Conservation (phyloP, 2,329 filamentous ascomycete genomes). For the Diaporthe citriasiana region DNA sequence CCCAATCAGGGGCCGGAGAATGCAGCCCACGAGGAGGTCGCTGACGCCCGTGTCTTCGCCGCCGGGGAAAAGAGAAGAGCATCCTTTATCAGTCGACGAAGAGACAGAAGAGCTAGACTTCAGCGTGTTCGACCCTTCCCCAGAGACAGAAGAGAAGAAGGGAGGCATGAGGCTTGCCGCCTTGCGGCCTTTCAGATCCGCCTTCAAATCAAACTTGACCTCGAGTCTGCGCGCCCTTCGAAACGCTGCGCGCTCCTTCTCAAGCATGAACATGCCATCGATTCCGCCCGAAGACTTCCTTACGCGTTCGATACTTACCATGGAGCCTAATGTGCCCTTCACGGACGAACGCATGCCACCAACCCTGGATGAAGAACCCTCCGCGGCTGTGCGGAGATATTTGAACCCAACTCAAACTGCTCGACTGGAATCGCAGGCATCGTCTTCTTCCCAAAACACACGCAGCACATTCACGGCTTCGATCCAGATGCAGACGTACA, state of each 20-base stretch:
- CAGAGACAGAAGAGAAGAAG: slow-evolving; percentile 50
- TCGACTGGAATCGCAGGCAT: slow-evolving; percentile 58
- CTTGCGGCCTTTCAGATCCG: slow-evolving; percentile 66
- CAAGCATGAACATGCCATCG: slow-evolving; percentile 72
- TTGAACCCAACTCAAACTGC: slow-evolving; percentile 73
- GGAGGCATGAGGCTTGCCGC: slow-evolving; percentile 45
- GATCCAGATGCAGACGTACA: slow-evolving; percentile 81
- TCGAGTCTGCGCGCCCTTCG: slow-evolving; percentile 75
- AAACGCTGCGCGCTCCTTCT: slow-evolving; percentile 75
- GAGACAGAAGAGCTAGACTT: slow-evolving; percentile 64
- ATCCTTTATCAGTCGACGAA: slow-evolving; percentile 61
- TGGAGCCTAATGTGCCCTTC: slow-evolving; percentile 76
- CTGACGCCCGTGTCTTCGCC: slow-evolving; percentile 70
- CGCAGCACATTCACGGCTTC: slow-evolving; percentile 70
- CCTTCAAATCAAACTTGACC: slow-evolving; percentile 78
- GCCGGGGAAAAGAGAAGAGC: slow-evolving; percentile 64
- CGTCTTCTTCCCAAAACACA: slow-evolving; percentile 42
- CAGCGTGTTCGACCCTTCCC: slow-evolving; percentile 56
- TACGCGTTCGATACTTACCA: slow-evolving; percentile 76
- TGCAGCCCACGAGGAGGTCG: slow-evolving; percentile 61
- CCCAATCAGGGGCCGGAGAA: slow-evolving; percentile 57
- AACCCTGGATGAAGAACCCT: slow-evolving; percentile 73
- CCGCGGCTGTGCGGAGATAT: slow-evolving; percentile 76
- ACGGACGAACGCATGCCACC: slow-evolving; percentile 77
- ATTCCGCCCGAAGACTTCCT: slow-evolving; percentile 77